These are phyloP conservation scores for Plasmodium vivax DNA, from an alignment of 169 alveolate species.

Conservation along the genomic window DNA sequence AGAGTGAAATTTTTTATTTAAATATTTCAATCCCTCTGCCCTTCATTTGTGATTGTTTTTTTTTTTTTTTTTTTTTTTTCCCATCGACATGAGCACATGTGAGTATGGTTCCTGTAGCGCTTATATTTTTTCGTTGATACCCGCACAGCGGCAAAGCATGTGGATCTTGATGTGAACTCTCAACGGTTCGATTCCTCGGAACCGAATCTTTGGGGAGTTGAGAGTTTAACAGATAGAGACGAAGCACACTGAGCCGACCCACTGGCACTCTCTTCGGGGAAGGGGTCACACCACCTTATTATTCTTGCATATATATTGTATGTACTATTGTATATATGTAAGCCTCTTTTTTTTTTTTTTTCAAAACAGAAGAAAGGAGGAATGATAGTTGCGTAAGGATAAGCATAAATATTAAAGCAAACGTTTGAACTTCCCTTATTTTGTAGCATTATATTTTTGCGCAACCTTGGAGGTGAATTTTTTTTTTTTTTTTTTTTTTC, in stretches of 20 bases:
- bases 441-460: background rate
- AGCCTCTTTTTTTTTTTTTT: no score
- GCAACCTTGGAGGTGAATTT: background rate
- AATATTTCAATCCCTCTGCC: no score
- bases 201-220: background rate
- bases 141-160: background rate
- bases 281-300: background rate
- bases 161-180: background rate
- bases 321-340: no score
- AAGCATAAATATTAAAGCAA: background rate
- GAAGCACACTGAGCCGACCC: background rate
- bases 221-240: background rate
- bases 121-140: background rate
- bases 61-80: no score
- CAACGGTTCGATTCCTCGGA: background rate
- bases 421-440: background rate
- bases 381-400: background rate
- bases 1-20: no score
- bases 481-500: no score
- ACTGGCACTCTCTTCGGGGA: background rate
- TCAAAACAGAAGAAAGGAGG: background rate
- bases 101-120: background rate
- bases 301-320: no score
- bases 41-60: no score
- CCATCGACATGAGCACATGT: background rate